These are phyloP conservation scores for Agastache rugosa DNA, from an alignment of 257 asterid genomes.

Conservation along the genomic window DNA sequence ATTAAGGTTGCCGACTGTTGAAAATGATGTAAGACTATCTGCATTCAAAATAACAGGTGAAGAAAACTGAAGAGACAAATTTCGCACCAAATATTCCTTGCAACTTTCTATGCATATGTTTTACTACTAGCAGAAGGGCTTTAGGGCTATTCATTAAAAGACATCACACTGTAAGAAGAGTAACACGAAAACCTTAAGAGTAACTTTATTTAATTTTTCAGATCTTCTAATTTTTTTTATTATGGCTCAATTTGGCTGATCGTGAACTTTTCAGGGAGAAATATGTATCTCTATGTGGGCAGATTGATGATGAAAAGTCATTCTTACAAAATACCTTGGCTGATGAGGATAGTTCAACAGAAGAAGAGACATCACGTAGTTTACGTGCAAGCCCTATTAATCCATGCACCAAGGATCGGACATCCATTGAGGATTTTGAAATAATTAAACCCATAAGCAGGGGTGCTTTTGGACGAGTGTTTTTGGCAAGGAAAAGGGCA, in stretches of 20 bases:
- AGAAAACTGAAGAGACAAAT: constrained; percentile 16
- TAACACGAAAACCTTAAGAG: constrained; percentile 21
- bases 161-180: constrained; percentile 28
- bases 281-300: constrained; percentile 84
- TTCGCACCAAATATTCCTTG: constrained; percentile 15
- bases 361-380: constrained; percentile 86
- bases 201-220: constrained; percentile 16
- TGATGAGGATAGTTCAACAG: constrained; percentile 76
- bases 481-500: constrained; percentile 90
- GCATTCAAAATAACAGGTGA: constrained; percentile 25
- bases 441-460: constrained; percentile 97
- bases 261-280: constrained; percentile 77
- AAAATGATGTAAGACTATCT: constrained; percentile 22
- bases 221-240: constrained; percentile 17
- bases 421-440: constrained; percentile 98
- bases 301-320: constrained; percentile 83
- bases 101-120: constrained; percentile 2
- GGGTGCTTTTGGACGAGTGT: constrained; percentile 98
- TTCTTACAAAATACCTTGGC: constrained; percentile 50
- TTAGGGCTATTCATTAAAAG: constrained; percentile 5
- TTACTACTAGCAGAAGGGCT: constrained; percentile 3
- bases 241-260: constrained; percentile 40
- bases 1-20: constrained; percentile 5
- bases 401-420: constrained; percentile 83
- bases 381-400: constrained; percentile 92